Conservation (phyloP, 2,329 filamentous ascomycete genomes). For the Calonectria fujianensis region DNA sequence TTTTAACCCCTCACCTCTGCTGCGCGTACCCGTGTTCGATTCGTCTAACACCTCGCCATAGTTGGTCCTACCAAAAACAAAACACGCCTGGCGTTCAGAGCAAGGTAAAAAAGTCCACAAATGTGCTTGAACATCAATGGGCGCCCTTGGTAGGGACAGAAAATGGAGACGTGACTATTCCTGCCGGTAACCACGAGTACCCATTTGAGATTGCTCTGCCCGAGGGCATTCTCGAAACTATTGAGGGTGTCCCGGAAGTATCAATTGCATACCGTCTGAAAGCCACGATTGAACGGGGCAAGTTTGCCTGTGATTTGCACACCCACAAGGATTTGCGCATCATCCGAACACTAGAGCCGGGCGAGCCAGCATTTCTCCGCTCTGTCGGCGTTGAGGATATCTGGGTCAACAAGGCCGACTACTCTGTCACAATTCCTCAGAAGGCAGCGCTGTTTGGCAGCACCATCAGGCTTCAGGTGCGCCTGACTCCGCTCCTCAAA, state of each 20-base stretch:
- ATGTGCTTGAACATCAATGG: constrained; percentile 82
- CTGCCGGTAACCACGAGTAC: constrained; percentile 87
- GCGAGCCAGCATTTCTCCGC: constrained; percentile 85
- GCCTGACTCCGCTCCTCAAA: constrained; percentile 90
- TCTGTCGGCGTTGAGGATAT: constrained; percentile 96
- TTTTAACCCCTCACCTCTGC: constrained; percentile 41
- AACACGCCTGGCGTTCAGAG: constrained; percentile 56
- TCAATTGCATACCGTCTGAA: constrained; percentile 93
- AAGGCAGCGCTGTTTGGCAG: constrained; percentile 96
- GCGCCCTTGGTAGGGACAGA: constrained; percentile 73
- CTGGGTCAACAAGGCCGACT: constrained; percentile 97
- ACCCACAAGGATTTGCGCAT: constrained; percentile 85
- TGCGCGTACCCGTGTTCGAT: background rate
- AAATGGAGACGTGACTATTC: constrained; percentile 73
- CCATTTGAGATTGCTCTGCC: constrained; percentile 84
- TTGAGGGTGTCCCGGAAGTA: constrained; percentile 90
- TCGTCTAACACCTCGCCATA: constrained; percentile 49
- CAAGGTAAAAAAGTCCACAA: constrained; percentile 74
- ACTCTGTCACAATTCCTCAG: constrained; percentile 92
- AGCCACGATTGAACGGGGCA: constrained; percentile 89
- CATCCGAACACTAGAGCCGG: constrained; percentile 83
- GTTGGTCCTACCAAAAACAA: constrained; percentile 61
- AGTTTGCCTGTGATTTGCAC: constrained; percentile 89
- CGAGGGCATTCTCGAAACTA: constrained; percentile 85
- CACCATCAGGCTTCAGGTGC: constrained; percentile 87